These are phyloP conservation scores for Theobroma grandiflorum DNA, from an alignment of 441 rosid genomes.

Conservation along the genomic window DNA sequence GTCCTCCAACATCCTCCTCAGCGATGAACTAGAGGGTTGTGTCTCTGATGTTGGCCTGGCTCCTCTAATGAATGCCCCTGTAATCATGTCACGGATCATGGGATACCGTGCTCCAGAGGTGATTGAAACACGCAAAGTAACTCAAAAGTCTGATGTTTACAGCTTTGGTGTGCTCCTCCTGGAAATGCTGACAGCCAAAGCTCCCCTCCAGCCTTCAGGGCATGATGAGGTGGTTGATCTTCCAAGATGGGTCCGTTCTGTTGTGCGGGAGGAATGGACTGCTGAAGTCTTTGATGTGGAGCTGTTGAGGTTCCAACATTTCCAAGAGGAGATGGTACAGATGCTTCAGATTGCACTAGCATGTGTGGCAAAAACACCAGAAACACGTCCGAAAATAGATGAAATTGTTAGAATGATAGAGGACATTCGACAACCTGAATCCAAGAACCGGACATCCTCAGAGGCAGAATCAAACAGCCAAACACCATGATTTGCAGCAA, in stretches of 20 bases:
- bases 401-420: slow-evolving; percentile 61
- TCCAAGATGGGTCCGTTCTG: slow-evolving; percentile 77
- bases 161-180: slow-evolving; percentile 78
- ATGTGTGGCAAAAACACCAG: slow-evolving; percentile 59
- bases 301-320: slow-evolving; percentile 57
- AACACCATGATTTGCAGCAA: slow-evolving; percentile 46
- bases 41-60: slow-evolving; percentile 62
- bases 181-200: slow-evolving; percentile 69
- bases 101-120: slow-evolving; percentile 76
- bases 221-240: slow-evolving; percentile 62
- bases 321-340: slow-evolving; percentile 76
- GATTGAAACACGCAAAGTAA: slow-evolving; percentile 52
- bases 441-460: slow-evolving; percentile 59
- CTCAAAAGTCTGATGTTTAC: slow-evolving; percentile 70
- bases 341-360: slow-evolving; percentile 68
- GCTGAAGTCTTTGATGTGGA: slow-evolving; percentile 77
- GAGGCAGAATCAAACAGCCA: slow-evolving; percentile 64
- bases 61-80: slow-evolving; percentile 55
- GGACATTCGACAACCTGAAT: slow-evolving; percentile 58
- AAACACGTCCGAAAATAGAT: slow-evolving; percentile 57
- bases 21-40: slow-evolving; percentile 57
- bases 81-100: slow-evolving; percentile 48
- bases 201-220: slow-evolving; percentile 59
- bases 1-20: slow-evolving; percentile 68
- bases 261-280: slow-evolving; percentile 75